Conservation (phyloP, 2,329 filamentous ascomycete genomes). For the Triangularia verruculosa region DNA sequence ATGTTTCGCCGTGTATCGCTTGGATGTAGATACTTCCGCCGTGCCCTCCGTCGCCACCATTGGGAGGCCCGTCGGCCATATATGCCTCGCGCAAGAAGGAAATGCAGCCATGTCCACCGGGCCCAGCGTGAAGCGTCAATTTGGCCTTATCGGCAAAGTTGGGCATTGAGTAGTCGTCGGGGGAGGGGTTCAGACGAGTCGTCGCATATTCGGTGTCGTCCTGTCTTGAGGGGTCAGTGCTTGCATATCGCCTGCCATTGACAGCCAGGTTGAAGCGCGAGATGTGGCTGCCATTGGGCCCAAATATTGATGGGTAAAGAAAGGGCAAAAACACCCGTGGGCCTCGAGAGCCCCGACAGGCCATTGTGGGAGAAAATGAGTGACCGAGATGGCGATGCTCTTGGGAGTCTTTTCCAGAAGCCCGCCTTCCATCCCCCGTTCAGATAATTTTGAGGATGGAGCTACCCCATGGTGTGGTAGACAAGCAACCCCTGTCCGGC, state of each 20-base stretch:
- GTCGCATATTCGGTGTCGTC: slow-evolving; percentile 32
- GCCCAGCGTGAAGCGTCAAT: slow-evolving; percentile 72
- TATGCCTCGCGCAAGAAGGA: slow-evolving; percentile 92
- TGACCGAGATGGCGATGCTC: neutral
- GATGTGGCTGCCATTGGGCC: slow-evolving; percentile 30
- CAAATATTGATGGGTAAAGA: slow-evolving; percentile 49
- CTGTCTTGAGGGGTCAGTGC: slow-evolving; percentile 24
- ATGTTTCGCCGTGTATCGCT: slow-evolving; percentile 85
- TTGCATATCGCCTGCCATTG: slow-evolving; percentile 21
- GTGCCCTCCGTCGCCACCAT: slow-evolving; percentile 89
- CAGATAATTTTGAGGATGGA: slow-evolving; percentile 16
- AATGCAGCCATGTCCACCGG: slow-evolving; percentile 87
- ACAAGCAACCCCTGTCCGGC: slow-evolving; percentile 3
- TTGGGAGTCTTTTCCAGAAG: neutral
- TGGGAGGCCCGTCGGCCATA: slow-evolving; percentile 81
- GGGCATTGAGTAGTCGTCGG: slow-evolving; percentile 78
- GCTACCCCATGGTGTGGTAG: slow-evolving; percentile 1
- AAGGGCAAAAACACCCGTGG: slow-evolving; percentile 44
- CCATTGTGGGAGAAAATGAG: slow-evolving; percentile 35
- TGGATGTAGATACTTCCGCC: slow-evolving; percentile 95
- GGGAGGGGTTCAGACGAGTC: slow-evolving; percentile 72
- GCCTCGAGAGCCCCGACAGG: slow-evolving; percentile 39
- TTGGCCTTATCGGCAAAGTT: slow-evolving; percentile 85
- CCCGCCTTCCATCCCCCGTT: neutral
- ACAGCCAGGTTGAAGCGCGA: slow-evolving; percentile 23